Evolutionary conservation across 192 early-diverging fungal genomes (phyloP), one percentile per base, ranked within the genome.

Genomic region (Fimicolochytrium jonesii): DNA sequence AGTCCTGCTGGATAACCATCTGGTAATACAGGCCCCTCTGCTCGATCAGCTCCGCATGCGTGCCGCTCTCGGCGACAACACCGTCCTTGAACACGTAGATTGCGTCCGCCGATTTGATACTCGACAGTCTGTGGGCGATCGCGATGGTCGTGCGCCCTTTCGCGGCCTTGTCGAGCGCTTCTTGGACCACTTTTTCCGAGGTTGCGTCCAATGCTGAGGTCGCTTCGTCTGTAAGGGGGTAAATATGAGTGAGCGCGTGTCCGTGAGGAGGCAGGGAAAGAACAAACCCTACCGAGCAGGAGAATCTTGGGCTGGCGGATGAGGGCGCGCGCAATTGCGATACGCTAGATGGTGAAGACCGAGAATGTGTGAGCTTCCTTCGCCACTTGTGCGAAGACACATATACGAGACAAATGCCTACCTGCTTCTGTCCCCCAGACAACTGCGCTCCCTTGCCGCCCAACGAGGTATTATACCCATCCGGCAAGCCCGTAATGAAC

Each of bases 221-320:
- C 0, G 89, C 89, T 72, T 91, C 91, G 61, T 93, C 91, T 5
- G n/a, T n/a, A n/a, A n/a, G n/a, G n/a, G n/a, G n/a, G n/a, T n/a
- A n/a, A n/a, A n/a, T n/a, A n/a, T n/a, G n/a, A n/a, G n/a, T n/a
- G n/a, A n/a, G n/a, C n/a, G n/a, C n/a, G n/a, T n/a, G n/a, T n/a
- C n/a, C n/a, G n/a, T n/a, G n/a, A n/a, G n/a, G n/a, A n/a, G n/a
- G n/a, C n/a, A n/a, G n/a, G n/a, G n/a, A n/a, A n/a, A n/a, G n/a
- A n/a, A n/a, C n/a, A n/a, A 37, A 34, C 44, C 53, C 4, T n/a
- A n/a, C n/a, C n/a, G n/a, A 63, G 32, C 25, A 76, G 41, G 22
- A 73, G 47, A 25, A 76, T 33, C 58, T 67, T 79, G 15, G 71
- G 77, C 6, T 79, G 76, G 52, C 87, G 79, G 18, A 87, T 87